Conservation (phyloP, 1,284 basidiomycete species). For the Paramarasmius palmivorus region DNA sequence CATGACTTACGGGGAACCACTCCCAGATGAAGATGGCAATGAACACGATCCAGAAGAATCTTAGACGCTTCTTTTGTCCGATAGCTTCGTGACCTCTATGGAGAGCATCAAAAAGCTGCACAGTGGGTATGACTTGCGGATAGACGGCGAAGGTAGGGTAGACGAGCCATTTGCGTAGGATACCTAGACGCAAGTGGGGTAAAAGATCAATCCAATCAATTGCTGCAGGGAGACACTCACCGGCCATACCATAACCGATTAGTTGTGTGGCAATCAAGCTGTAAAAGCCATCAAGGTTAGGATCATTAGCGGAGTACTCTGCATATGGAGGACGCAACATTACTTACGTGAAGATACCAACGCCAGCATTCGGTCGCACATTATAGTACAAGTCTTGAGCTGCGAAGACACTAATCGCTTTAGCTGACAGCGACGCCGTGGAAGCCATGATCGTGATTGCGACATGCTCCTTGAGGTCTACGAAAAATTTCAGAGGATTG, state of each 20-base stretch:
- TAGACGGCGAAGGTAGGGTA: slow-evolving; percentile 45
- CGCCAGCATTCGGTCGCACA: slow-evolving; percentile 46
- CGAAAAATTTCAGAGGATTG: too few species aligned
- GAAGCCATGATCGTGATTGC: slow-evolving; percentile 60
- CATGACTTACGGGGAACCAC: slow-evolving; percentile 44
- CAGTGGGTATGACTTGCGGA: slow-evolving; percentile 44
- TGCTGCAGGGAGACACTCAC: slow-evolving; percentile 21
- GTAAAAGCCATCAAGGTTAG: slow-evolving; percentile 16
- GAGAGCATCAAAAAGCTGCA: slow-evolving; percentile 55
- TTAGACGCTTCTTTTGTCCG: slow-evolving; percentile 52
- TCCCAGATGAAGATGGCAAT: slow-evolving; percentile 53
- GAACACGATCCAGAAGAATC: slow-evolving; percentile 58
- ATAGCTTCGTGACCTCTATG: slow-evolving; percentile 51
- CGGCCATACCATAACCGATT: slow-evolving; percentile 56
- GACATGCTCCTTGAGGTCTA: slow-evolving; percentile 62
- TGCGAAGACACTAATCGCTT: slow-evolving; percentile 52
- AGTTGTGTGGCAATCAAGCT: slow-evolving; percentile 45
- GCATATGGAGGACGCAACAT: background rate
- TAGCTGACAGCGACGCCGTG: slow-evolving; percentile 49
- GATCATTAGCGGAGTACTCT: background rate
- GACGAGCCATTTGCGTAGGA: slow-evolving; percentile 41
- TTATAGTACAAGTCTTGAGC: slow-evolving; percentile 53
- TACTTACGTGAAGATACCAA: slow-evolving; percentile 48
- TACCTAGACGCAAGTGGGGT: slow-evolving; percentile 19
- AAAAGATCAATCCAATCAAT: background rate